Evolutionary conservation across 192 early-diverging fungal genomes (phyloP).

Genomic region (Coemansia sp.): DNA sequence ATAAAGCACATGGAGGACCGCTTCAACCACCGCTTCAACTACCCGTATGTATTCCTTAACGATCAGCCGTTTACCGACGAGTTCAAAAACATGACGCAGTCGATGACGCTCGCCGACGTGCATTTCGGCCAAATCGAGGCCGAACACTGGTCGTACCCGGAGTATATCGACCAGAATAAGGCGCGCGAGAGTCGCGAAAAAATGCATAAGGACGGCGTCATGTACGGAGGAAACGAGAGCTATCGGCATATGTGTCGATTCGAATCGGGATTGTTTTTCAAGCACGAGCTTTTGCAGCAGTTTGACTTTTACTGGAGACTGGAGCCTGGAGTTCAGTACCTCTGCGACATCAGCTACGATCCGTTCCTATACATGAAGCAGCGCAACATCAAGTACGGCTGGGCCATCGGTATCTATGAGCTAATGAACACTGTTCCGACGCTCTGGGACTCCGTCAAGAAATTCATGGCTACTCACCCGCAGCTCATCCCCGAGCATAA

Average conservation of each 20-base stretch:
- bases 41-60: slow-evolving; percentile 83
- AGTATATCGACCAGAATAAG: slow-evolving; percentile 40
- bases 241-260: slow-evolving; percentile 48
- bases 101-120: slow-evolving; percentile 40
- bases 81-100: slow-evolving; percentile 59
- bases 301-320: slow-evolving; percentile 57
- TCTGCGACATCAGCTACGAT: slow-evolving; percentile 51
- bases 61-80: slow-evolving; percentile 69
- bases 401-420: slow-evolving; percentile 36
- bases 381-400: slow-evolving; percentile 43
- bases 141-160: slow-evolving; percentile 44
- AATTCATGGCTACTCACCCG: slow-evolving; percentile 57
- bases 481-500: slow-evolving; percentile 23
- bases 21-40: slow-evolving; percentile 74
- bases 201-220: slow-evolving; percentile 61
- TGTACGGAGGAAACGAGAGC: slow-evolving; percentile 29
- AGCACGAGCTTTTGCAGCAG: slow-evolving; percentile 37
- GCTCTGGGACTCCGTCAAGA: slow-evolving; percentile 38
- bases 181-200: slow-evolving; percentile 22
- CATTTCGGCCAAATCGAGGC: slow-evolving; percentile 38
- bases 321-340: slow-evolving; percentile 52
- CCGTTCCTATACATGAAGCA: slow-evolving; percentile 49
- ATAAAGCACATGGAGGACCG: slow-evolving; percentile 66
- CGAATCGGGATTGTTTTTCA: slow-evolving; percentile 43
- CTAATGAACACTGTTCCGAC: slow-evolving; percentile 36